Evolutionary conservation across 2,329 filamentous ascomycete genomes (phyloP).

Genomic region (Talaromyces sp.): DNA sequence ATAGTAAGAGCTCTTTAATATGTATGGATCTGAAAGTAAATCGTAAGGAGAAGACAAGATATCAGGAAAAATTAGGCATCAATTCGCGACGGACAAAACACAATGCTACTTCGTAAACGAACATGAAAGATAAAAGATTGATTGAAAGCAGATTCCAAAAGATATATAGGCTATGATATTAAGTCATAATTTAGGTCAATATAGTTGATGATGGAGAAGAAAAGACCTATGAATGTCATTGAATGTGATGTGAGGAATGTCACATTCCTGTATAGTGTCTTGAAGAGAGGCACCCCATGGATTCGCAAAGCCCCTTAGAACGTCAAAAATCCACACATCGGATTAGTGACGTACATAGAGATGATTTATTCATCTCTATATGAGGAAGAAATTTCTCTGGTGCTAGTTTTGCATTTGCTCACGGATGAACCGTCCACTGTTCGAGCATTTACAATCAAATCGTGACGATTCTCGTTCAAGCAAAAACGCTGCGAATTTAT

Average conservation of each 20-base stretch:
- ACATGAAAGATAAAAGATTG: background rate
- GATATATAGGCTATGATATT: background rate
- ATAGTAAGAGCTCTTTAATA: background rate
- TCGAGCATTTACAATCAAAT: background rate
- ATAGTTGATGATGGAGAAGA: background rate
- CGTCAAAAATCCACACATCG: background rate
- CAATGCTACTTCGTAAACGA: background rate
- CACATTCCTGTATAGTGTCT: slow-evolving; percentile 2
- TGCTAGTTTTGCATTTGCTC: background rate
- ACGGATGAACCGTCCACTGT: background rate
- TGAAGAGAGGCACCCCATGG: background rate
- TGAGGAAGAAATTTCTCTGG: background rate
- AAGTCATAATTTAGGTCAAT: background rate
- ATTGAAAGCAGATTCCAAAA: background rate
- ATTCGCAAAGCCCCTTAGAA: background rate
- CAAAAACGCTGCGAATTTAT: background rate
- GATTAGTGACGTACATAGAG: background rate
- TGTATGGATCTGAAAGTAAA: background rate
- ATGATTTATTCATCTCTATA: background rate
- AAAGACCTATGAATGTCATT: background rate
- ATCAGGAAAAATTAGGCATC: background rate
- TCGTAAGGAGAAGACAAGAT: background rate
- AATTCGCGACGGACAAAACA: background rate
- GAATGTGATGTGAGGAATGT: slow-evolving; percentile 1
- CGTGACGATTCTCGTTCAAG: background rate